Conservation (phyloP, 805 yeast species). For the Candida odintsovae region DNA sequence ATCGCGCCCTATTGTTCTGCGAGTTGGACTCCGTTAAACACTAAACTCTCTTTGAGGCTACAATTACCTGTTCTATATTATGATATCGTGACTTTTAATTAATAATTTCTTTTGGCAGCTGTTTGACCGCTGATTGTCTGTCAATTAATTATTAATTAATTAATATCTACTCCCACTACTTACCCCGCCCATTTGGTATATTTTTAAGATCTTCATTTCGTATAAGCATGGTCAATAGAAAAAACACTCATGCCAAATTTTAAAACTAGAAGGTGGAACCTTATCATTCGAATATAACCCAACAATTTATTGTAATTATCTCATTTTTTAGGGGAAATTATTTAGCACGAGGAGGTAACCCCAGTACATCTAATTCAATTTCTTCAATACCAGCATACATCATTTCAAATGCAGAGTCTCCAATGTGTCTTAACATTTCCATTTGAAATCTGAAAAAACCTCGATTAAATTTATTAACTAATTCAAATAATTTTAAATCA, state of each 20-base stretch:
- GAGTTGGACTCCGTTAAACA: not conserved
- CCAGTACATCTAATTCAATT: not conserved
- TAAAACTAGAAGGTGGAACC: no score
- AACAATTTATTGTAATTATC: no score
- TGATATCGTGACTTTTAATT: no score
- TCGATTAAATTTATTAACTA: not conserved
- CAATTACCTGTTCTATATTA: not conserved
- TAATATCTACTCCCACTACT: no score
- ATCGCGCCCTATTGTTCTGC: not conserved
- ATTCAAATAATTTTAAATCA: constrained; percentile 10
- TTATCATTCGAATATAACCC: no score
- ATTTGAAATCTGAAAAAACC: not conserved
- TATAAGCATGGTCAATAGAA: no score
- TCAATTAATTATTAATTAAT: no score
- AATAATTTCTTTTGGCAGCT: not conserved
- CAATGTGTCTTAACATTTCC: not conserved
- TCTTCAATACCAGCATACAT: not conserved
- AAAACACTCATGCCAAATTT: no score
- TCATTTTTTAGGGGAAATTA: not conserved
- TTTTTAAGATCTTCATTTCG: not conserved
- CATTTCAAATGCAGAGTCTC: not conserved
- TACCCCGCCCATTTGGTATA: not conserved
- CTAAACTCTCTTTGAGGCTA: not conserved
- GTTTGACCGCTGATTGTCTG: no score
- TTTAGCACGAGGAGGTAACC: not conserved